Base-by-base conservation (phyloP, 345 rosid species). In the Eucalyptus sp. region DNA sequence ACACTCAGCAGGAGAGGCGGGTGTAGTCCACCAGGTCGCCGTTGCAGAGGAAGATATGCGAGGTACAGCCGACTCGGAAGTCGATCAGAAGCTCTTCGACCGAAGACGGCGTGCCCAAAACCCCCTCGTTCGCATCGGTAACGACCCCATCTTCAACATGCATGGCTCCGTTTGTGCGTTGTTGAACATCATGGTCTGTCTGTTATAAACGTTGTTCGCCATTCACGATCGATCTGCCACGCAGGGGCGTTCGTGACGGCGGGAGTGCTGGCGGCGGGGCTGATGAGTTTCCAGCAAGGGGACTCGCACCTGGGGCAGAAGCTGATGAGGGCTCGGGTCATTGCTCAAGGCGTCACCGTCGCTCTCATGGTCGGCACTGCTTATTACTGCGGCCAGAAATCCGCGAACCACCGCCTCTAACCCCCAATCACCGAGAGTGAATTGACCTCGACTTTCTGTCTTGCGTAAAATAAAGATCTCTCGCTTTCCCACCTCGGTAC, bases 331-430 rank as follows among this genome's bases (percentile, higher is more conserved):
- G 92, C 93, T 48, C 71, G 91, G 25, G 93, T 90, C 64, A 90
- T 89, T 7, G 93, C 87, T n/a, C 91, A 91, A 88, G 93, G 93
- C 52, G 93, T 90, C 88, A 91, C 93, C 6, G 93, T 92, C 16
- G 92, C 93, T 3, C 93, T 92, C 76, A 89, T 90, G 91, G 91
- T 92, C 76, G 90, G 92, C 49, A 86, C 60, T 9, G 87, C 41
- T 15, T n/a, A n/a, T 29, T 86, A 50, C 44, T 13, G 87, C 62
- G 13, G 43, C 87, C 37, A 31, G 14, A 20, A 48, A 86, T 37
- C 83, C 20, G 48, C 27, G 14, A 16, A 50, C 27, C 87, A 17
- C 64, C 24, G 5, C 2, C 83, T 76, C 48, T 76, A 18, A 44
- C 81, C 44, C 44, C 44, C 44, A 37, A 2, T n/a, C 18, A 3